Conservation (phyloP, 2,329 filamentous ascomycete species). For the Aspergillus intermedius region DNA sequence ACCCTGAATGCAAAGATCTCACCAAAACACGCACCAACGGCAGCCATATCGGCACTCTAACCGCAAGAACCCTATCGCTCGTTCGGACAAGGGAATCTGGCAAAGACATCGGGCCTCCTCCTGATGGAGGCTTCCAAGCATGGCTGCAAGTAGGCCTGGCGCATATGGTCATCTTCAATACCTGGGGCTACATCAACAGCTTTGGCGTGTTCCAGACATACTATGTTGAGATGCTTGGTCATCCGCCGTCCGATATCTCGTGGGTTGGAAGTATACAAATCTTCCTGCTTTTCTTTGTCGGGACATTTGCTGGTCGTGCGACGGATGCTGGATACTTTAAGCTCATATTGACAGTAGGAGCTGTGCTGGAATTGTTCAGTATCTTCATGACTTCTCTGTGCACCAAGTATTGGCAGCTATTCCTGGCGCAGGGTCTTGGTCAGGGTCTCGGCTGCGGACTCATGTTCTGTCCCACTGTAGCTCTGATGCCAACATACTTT, state of each 20-base stretch:
- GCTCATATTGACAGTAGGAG: conserved; percentile 37
- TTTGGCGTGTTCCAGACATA: conserved; percentile 53
- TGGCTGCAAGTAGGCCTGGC: conserved; percentile 50
- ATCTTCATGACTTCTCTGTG: conserved; percentile 48
- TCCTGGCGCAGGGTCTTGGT: conserved; percentile 50
- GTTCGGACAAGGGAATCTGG: conserved; percentile 33
- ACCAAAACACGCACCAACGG: conserved; percentile 17
- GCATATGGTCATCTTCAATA: conserved; percentile 52
- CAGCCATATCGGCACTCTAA: conserved; percentile 18
- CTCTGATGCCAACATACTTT: conserved; percentile 58
- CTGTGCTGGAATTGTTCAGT: conserved; percentile 39
- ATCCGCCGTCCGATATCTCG: conserved; percentile 44
- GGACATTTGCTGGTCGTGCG: conserved; percentile 46
- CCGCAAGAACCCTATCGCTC: conserved; percentile 27
- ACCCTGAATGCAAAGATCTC: conserved; percentile 11
- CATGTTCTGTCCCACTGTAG: conserved; percentile 49
- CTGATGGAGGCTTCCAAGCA: conserved; percentile 49
- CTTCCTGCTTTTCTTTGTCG: conserved; percentile 46
- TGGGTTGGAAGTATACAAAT: conserved; percentile 50
- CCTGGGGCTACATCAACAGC: conserved; percentile 50
- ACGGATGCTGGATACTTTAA: conserved; percentile 49
- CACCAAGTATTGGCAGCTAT: conserved; percentile 45
- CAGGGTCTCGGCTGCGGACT: conserved; percentile 51
- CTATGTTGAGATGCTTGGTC: conserved; percentile 39
- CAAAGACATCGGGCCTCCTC: conserved; percentile 33